phyloP scores from a whole-genome alignment of 148 eudicot genomes.

The Beta vulgaris region DNA sequence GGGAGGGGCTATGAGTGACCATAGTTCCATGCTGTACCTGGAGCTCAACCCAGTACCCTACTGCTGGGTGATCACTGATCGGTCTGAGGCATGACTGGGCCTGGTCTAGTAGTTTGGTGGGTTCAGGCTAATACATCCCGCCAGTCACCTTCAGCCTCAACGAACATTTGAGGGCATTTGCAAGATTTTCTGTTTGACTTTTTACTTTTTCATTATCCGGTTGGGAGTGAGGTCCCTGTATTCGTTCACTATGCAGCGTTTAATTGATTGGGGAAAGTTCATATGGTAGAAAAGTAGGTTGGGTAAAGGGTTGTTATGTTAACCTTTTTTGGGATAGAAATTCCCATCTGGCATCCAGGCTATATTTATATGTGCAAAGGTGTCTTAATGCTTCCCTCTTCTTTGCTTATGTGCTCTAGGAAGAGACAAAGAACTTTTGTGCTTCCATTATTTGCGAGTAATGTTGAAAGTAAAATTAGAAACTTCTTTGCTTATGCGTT shows the following conservation, averaged over 20 bases:
- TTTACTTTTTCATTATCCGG: background rate
- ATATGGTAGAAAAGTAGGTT: background rate
- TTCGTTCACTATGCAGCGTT: background rate
- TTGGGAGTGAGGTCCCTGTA: too few relatives aligned
- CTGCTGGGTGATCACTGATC: too few relatives aligned
- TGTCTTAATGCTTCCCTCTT: background rate
- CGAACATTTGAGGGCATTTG: too few relatives aligned
- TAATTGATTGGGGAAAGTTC: background rate
- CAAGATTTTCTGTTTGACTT: background rate
- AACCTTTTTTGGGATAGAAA: background rate
- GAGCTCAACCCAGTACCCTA: too few relatives aligned
- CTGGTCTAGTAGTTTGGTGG: too few relatives aligned
- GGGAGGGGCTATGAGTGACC: too few relatives aligned
- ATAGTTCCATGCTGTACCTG: too few relatives aligned
- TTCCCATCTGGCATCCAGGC: too few relatives aligned
- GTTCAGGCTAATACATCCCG: too few relatives aligned
- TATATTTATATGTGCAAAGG: background rate
- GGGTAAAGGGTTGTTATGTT: background rate
- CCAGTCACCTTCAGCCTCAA: too few relatives aligned
- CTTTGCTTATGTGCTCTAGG: background rate
- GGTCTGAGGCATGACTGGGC: too few relatives aligned
- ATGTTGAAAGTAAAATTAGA: background rate
- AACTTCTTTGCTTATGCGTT: background rate
- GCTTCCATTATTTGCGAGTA: background rate
- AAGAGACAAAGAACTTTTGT: background rate